phyloP scores from a whole-genome alignment of 176 grass and related monocot genomes.

The Aechmea fasciata region DNA sequence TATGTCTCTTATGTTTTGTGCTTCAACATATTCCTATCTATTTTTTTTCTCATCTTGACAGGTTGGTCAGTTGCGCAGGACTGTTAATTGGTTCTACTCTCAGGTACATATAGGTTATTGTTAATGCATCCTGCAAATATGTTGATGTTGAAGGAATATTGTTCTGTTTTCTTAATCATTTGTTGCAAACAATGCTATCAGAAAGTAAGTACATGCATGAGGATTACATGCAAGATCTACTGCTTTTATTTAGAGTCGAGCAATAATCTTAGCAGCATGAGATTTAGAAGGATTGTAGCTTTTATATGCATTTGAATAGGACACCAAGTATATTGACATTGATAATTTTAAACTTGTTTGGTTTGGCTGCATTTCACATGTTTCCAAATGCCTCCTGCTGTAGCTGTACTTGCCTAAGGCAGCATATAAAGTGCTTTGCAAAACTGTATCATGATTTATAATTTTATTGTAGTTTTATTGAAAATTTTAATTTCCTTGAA shows the following conservation, averaged over 20 bases:
- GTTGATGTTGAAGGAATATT: neutral
- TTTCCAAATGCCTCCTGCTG: conserved; percentile 3
- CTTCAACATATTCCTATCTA: neutral
- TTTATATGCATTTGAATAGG: no score
- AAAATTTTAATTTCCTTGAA: conserved; percentile 19
- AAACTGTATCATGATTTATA: conserved; percentile 13
- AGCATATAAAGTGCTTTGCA: no score
- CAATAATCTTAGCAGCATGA: no score
- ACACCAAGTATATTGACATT: no score
- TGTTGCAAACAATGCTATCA: neutral
- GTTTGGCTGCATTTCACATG: no score
- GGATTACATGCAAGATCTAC: no score
- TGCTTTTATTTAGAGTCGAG: no score
- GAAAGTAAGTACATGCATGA: no score
- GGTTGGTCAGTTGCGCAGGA: conserved; percentile 64
- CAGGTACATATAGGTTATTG: conserved; percentile 42
- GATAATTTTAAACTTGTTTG: no score
- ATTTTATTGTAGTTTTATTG: neutral
- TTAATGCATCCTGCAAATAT: neutral
- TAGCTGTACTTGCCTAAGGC: neutral
- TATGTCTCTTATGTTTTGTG: conserved; percentile 13
- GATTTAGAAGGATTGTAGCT: no score
- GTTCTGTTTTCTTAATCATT: neutral
- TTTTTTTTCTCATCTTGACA: conserved; percentile 19
- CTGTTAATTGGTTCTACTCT: conserved; percentile 62